Percentiles rank a stretch among this genome's conserved stretches.
These are phyloP conservation scores for Rhodamnia rubescens DNA, from an alignment of 345 rosid species.

Conservation along the genomic window DNA sequence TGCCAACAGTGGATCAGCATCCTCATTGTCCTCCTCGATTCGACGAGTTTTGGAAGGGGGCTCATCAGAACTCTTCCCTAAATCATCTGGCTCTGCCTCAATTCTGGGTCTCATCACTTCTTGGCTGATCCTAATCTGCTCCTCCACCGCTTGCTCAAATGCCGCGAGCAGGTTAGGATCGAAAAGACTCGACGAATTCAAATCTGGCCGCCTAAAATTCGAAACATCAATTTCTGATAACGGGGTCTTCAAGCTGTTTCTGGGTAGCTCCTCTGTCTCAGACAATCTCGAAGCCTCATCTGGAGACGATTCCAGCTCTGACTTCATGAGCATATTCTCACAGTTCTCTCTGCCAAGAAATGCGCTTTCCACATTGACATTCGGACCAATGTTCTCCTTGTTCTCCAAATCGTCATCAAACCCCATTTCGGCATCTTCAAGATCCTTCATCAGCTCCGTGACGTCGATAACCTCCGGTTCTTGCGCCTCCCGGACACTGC, in stretches of 20 bases:
- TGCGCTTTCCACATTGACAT: neutral
- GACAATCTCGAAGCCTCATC: neutral
- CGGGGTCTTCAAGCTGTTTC: conserved; percentile 9
- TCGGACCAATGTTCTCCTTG: conserved; percentile 50
- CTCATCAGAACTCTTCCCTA: conserved; percentile 14
- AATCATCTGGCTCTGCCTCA: conserved; percentile 1
- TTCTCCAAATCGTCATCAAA: conserved; percentile 16
- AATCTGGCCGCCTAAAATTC: conserved; percentile 58
- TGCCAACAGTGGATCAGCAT: conserved; percentile 15
- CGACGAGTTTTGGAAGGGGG: conserved; percentile 32
- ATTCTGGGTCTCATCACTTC: conserved; percentile 20
- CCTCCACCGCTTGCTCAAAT: conserved; percentile 44
- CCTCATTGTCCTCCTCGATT: conserved; percentile 5
- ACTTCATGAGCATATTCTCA: neutral
- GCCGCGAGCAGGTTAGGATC: conserved; percentile 71
- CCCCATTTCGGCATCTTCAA: conserved; percentile 25
- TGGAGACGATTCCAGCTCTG: neutral
- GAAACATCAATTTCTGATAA: conserved; percentile 37
- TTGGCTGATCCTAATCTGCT: conserved; percentile 27
- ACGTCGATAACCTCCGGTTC: conserved; percentile 33
- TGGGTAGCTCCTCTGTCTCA: neutral
- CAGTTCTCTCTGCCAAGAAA: neutral
- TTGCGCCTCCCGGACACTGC: neutral
- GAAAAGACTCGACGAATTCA: conserved; percentile 56
- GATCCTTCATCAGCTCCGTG: conserved; percentile 34